Evolutionary conservation across 106 monocot genomes (phyloP).

Genomic region (Dioscorea zingiberensis): DNA sequence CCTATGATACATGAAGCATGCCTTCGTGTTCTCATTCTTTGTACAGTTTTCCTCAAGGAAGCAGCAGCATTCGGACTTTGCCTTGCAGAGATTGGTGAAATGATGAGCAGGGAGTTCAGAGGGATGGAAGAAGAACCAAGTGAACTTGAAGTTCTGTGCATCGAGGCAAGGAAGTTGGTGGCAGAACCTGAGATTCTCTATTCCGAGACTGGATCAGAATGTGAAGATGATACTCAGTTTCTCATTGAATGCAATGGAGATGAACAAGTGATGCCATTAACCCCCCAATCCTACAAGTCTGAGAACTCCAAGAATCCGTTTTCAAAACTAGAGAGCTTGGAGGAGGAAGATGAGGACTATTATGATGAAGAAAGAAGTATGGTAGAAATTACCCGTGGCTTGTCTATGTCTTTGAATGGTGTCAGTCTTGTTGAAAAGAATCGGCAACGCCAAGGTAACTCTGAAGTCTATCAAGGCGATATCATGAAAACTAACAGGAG

Average conservation of each 20-base stretch:
- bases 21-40: slow-evolving; percentile 31
- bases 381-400: slow-evolving; percentile 11
- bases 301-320: slow-evolving; percentile 11
- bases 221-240: slow-evolving; percentile 39
- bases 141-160: slow-evolving; percentile 62
- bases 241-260: slow-evolving; percentile 30
- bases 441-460: background rate
- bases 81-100: slow-evolving; percentile 69
- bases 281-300: slow-evolving; percentile 1
- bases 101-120: slow-evolving; percentile 73
- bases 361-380: background rate
- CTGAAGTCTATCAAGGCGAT: slow-evolving; percentile 11
- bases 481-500: slow-evolving; percentile 22
- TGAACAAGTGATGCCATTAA: background rate
- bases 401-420: slow-evolving; percentile 49
- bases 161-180: slow-evolving; percentile 47
- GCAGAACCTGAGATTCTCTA: slow-evolving; percentile 24
- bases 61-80: slow-evolving; percentile 57
- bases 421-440: slow-evolving; percentile 32
- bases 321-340: slow-evolving; percentile 52
- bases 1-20: slow-evolving; percentile 32
- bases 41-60: slow-evolving; percentile 68
- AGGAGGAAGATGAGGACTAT: slow-evolving; percentile 53
- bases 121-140: slow-evolving; percentile 65
- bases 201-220: slow-evolving; percentile 9